phyloP scores from a whole-genome alignment of 2,329 filamentous ascomycete species.

The Calonectria hawksworthii region DNA sequence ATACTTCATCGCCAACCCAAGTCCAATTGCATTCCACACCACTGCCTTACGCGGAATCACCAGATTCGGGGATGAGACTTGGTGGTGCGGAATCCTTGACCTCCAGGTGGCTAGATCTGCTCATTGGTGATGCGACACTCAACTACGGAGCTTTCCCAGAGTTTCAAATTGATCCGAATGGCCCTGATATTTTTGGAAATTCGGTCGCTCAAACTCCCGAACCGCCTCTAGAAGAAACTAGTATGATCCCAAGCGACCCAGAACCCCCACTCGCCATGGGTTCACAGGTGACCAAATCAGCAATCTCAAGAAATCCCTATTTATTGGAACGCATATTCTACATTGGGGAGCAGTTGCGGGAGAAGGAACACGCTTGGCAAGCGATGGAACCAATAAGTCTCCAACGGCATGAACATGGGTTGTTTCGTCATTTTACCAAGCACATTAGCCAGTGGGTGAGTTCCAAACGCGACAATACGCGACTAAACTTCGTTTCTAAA shows the following conservation, averaged over 20 bases:
- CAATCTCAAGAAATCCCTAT: neutral
- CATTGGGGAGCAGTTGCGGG: neutral
- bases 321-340: neutral
- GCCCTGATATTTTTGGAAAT: slow-evolving; percentile 18
- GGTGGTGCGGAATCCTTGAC: neutral
- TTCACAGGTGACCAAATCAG: neutral
- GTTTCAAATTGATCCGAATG: neutral
- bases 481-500: no score
- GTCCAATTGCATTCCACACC: neutral
- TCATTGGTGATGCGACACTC: slow-evolving; percentile 13
- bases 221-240: neutral
- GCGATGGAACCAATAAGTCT: neutral
- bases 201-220: slow-evolving; percentile 8
- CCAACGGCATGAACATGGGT: neutral
- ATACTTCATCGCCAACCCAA: neutral
- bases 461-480: no score
- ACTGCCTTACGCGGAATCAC: neutral
- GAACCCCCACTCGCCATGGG: no score
- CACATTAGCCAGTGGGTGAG: slow-evolving; percentile 25
- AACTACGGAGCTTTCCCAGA: neutral
- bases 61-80: neutral
- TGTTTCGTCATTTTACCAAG: slow-evolving; percentile 16
- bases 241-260: neutral
- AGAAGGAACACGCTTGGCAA: slow-evolving; percentile 15
- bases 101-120: slow-evolving; percentile 36